phyloP scores from a whole-genome alignment of 106 monocot genomes.

The Dioscorea zingiberensis region DNA sequence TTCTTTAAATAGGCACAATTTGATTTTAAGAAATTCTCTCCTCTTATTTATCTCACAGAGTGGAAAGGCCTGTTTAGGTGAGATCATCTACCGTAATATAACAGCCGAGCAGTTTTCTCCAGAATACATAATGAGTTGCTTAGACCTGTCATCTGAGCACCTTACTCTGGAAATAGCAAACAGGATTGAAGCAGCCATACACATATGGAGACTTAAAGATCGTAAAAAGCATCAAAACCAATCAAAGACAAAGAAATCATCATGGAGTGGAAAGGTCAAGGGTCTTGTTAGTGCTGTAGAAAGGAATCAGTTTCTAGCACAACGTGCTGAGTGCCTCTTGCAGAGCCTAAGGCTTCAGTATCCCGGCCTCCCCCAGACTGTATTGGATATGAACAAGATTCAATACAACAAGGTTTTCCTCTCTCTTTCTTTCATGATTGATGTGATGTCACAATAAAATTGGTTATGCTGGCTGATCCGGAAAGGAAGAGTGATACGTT shows the following conservation, averaged over 20 bases:
- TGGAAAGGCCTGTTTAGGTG: conserved; percentile 90
- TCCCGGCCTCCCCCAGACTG: conserved; percentile 92
- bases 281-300: conserved; percentile 52
- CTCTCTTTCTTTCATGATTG: not conserved
- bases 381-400: conserved; percentile 96
- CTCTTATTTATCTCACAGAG: conserved; percentile 37
- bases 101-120: conserved; percentile 90
- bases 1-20: too few relatives aligned
- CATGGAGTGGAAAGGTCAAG: conserved; percentile 89
- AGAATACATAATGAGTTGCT: conserved; percentile 86
- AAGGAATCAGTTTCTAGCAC: conserved; percentile 48
- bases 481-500: not conserved
- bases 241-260: conserved; percentile 44
- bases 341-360: conserved; percentile 70
- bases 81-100: conserved; percentile 87
- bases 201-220: conserved; percentile 73
- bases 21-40: not conserved
- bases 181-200: conserved; percentile 79
- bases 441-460: too few relatives aligned
- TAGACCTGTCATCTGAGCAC: conserved; percentile 92
- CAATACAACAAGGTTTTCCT: conserved; percentile 89
- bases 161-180: conserved; percentile 89
- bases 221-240: conserved; percentile 29
- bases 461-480: not conserved
- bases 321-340: conserved; percentile 69